Evolutionary conservation across 345 rosid species (phyloP), one percentile per base, ranked within the genome.

Genomic region (Clausena lansium): DNA sequence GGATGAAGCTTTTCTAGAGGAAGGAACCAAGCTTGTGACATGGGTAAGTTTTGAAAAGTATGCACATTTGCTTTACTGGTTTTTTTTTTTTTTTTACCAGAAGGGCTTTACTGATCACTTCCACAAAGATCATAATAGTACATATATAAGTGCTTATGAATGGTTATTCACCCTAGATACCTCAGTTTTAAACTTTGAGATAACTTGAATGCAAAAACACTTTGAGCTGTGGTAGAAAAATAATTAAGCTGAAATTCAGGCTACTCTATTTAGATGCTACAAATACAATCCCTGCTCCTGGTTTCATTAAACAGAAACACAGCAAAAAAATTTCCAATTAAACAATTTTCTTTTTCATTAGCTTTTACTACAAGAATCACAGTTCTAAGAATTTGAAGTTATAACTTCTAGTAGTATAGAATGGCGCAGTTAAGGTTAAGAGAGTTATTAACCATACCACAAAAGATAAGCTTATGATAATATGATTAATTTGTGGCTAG

Each of bases 21-120:
- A 91, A 76, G 97, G 97, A 78, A 92, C 96, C 68, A 95, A 92
- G 83, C 95, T 93, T 74, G 97, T 91, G 38, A 89, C 98, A 64
- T 93, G 97, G 99, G 97, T 89, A 84, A 81, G 74, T 85, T 57
- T 24, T 35, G 7, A 35, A 35, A 39, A 61, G 24, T 3, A 24
- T 33, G n/a, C n/a, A 30, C 11, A 73, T 33, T 20, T 39, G 45
- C 38, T 50, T 27, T 70, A 10, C 35, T 5, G 17, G 6, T 24
- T 27, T 24, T 4, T 69, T 25, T 32, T 22, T 30, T 30, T 30
- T n/a, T n/a, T n/a, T n/a, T n/a, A n/a, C n/a, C n/a, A 30, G 2
- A 30, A 30, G 32, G 38, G 38, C 38, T 35, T 35, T 35, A 35
- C 35, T 33, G 35, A 33, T 33, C 4, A 33, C 7, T 35, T 35